A percentile compares a stretch with the other conserved stretches of the same genome.
phyloP scores from a whole-genome alignment of 768 basidiomycete species.

The Kwoniella botswanensis region DNA sequence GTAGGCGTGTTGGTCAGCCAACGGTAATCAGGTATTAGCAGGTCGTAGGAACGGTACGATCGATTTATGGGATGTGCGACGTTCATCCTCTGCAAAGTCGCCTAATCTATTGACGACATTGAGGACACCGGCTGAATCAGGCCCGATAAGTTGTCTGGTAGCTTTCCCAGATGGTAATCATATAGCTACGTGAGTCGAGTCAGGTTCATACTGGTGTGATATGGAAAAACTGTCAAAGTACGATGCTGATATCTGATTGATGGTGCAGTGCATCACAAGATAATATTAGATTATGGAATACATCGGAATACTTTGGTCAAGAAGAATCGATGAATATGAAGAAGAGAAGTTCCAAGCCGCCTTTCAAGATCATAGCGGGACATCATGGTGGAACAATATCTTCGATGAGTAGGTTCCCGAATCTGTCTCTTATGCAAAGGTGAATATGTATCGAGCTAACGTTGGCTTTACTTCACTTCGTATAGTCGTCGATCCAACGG shows the following conservation, averaged over 20 bases:
- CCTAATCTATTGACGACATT: slow-evolving; percentile 81
- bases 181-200: slow-evolving; percentile 74
- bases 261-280: slow-evolving; percentile 79
- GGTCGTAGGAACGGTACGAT: slow-evolving; percentile 88
- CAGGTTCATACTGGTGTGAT: slow-evolving; percentile 5
- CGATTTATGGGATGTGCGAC: slow-evolving; percentile 93
- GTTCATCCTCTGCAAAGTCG: slow-evolving; percentile 66
- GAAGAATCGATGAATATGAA: slow-evolving; percentile 65
- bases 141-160: slow-evolving; percentile 87
- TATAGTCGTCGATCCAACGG: slow-evolving; percentile 82
- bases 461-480: not conserved
- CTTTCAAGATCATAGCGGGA: slow-evolving; percentile 93
- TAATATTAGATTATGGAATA: slow-evolving; percentile 92
- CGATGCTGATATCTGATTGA: not conserved
- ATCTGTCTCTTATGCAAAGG: too few species aligned
- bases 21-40: slow-evolving; percentile 85
- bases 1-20: slow-evolving; percentile 92
- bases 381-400: slow-evolving; percentile 95
- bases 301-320: slow-evolving; percentile 72
- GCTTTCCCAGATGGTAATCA: slow-evolving; percentile 91
- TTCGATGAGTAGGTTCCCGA: slow-evolving; percentile 75
- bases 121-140: slow-evolving; percentile 83
- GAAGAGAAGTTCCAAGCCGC: slow-evolving; percentile 65
- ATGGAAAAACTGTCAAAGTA: not conserved
- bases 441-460: too few species aligned